These are phyloP conservation scores for Bipolaris gigantea DNA, from an alignment of 2,329 filamentous ascomycete genomes.

Conservation along the genomic window DNA sequence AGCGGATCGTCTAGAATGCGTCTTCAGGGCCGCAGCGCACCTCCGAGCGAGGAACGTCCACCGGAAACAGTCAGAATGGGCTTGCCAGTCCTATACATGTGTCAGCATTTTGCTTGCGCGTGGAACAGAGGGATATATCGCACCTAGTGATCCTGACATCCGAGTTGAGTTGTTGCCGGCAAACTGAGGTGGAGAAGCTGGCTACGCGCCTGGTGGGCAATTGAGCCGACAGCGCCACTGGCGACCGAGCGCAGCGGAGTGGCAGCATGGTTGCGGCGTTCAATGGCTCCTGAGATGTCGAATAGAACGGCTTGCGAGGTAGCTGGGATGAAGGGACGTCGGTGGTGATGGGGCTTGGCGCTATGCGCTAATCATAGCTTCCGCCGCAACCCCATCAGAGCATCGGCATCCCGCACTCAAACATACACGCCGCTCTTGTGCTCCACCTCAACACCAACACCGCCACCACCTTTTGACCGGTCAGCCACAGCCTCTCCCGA, in stretches of 20 bases:
- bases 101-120: slow-evolving; percentile 15
- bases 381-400: slow-evolving; percentile 27
- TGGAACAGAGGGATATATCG: neutral
- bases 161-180: slow-evolving; percentile 54
- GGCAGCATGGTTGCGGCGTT: slow-evolving; percentile 45
- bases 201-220: slow-evolving; percentile 34
- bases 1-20: slow-evolving; percentile 23
- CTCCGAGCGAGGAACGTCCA: slow-evolving; percentile 87
- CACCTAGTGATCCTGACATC: slow-evolving; percentile 82
- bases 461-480: neutral
- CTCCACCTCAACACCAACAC: slow-evolving; percentile 7
- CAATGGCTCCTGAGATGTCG: slow-evolving; percentile 42
- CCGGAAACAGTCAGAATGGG: slow-evolving; percentile 86
- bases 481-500: neutral
- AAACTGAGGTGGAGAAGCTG: slow-evolving; percentile 32
- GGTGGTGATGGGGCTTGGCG: slow-evolving; percentile 26
- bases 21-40: slow-evolving; percentile 52
- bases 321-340: slow-evolving; percentile 25
- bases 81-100: slow-evolving; percentile 73
- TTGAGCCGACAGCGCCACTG: slow-evolving; percentile 42
- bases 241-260: slow-evolving; percentile 46
- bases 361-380: slow-evolving; percentile 24
- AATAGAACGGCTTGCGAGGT: slow-evolving; percentile 31
- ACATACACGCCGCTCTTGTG: slow-evolving; percentile 9
- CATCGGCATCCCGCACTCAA: slow-evolving; percentile 26